These are phyloP conservation scores for Fraxinus americana DNA, from an alignment of 257 asterid species.

Conservation along the genomic window DNA sequence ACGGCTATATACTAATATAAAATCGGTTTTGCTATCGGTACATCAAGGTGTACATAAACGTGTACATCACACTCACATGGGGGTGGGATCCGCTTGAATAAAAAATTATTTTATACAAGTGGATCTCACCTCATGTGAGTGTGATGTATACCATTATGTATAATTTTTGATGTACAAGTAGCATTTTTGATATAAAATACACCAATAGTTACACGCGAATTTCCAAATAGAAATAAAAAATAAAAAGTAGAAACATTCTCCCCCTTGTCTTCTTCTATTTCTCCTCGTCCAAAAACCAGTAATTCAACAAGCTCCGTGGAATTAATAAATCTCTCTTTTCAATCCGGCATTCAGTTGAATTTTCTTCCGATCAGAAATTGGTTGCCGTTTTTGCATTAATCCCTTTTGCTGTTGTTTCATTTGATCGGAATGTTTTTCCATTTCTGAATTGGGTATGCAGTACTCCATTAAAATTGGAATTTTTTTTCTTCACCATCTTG, in stretches of 20 bases:
- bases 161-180: too few relatives aligned
- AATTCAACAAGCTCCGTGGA: not conserved
- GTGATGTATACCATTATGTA: too few relatives aligned
- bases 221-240: not conserved
- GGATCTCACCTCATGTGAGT: too few relatives aligned
- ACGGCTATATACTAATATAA: conserved; percentile 21
- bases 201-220: not conserved
- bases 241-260: not conserved
- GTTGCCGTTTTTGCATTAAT: not conserved
- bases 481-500: not conserved
- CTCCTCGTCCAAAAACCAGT: conserved; percentile 32
- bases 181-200: not conserved
- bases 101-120: too few relatives aligned
- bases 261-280: conserved; percentile 14
- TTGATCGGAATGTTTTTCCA: not conserved
- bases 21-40: too few relatives aligned
- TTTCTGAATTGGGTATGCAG: not conserved
- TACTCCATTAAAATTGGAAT: not conserved
- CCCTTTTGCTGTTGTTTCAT: not conserved
- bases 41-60: too few relatives aligned
- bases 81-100: too few relatives aligned
- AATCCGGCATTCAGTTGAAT: not conserved
- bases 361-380: not conserved
- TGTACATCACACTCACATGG: too few relatives aligned
- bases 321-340: not conserved